Evolutionary conservation across 148 eudicot genomes (phyloP), one percentile per base, ranked within the genome.

Genomic region (Camellia japonica): DNA sequence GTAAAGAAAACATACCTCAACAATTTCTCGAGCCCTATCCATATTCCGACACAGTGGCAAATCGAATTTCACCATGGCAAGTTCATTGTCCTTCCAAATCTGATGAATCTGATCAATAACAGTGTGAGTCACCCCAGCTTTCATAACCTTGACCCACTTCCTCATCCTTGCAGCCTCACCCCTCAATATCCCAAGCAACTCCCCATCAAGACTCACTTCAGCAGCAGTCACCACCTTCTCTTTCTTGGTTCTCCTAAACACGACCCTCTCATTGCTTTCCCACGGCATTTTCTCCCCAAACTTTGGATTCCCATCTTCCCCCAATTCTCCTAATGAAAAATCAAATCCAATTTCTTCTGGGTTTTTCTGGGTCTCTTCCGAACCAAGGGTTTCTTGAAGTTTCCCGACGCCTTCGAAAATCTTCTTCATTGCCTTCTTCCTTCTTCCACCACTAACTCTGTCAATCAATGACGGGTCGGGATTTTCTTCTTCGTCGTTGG

Each of bases 21-120:
- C 92, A 47, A 96, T 96, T 81, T 96, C 99, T 64, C 87, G 83
- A 3, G 98, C 99, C 83, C 99, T 85, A 54, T 91, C 93, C 99
- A 94, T 94, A 74, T 96, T 96, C 19, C 89, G 82, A 79, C 92
- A 88, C 85, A 96, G 83, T 18, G 99, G 99, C 66, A 91, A 55
- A 84, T 87, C 95, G 85, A 94, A 92, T 77, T 88, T 93, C 44
- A 94, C 54, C 95, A 94, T 87, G 19, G 82, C 94, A 79, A 94
- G 95, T 87, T 92, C 97, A 86, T 87, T 85, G 68, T 82, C 79
- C 79, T 85, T 87, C 98, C 99, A 96, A 83, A 87, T 75, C 3
- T 81, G 86, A 71, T 79, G 83, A 85, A 96, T 75, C 76, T 92
- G 92, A 81, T 90, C 89, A 78, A 96, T 92, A 84, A 92, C 90